Percentiles rank a stretch among this genome's conserved stretches.
Evolutionary conservation across 2,329 filamentous ascomycete genomes (phyloP).

Genomic region (Microdochium trichocladiopsis): DNA sequence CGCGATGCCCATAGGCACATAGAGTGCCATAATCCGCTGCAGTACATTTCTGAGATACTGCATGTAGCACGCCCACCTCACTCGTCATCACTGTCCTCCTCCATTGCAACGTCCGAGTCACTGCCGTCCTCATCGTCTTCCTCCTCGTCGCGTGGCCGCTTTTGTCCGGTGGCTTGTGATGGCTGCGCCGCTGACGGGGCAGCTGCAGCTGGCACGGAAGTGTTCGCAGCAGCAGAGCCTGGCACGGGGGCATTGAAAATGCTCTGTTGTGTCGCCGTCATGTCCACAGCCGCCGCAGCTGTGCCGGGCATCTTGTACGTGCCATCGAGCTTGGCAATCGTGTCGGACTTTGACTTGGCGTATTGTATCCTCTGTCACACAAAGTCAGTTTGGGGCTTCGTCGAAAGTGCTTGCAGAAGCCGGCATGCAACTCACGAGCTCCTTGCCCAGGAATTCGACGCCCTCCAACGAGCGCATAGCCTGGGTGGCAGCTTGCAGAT

Average conservation of each 20-base stretch:
- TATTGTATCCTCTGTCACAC: conserved; percentile 75
- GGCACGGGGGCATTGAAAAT: conserved; percentile 67
- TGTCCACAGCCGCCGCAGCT: conserved; percentile 48
- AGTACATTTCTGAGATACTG: not conserved
- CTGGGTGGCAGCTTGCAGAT: conserved; percentile 86
- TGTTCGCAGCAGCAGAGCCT: conserved; percentile 34
- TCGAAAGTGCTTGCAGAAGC: too few relatives aligned
- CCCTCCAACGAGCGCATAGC: conserved; percentile 86
- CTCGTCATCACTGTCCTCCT: conserved; percentile 66
- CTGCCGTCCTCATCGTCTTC: conserved; percentile 55
- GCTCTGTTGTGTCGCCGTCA: conserved; percentile 70
- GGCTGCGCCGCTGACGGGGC: conserved; percentile 41
- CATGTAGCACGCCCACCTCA: conserved; percentile 45
- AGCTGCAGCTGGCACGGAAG: conserved; percentile 27
- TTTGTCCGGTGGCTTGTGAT: conserved; percentile 54
- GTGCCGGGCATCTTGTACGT: conserved; percentile 67
- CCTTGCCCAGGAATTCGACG: conserved; percentile 75
- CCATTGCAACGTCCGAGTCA: conserved; percentile 55
- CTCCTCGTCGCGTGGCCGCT: conserved; percentile 65
- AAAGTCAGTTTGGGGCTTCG: not conserved
- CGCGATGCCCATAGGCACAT: too few relatives aligned
- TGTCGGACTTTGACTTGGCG: conserved; percentile 81
- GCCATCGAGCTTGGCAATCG: conserved; percentile 85
- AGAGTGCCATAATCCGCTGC: not conserved
- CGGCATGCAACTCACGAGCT: conserved; percentile 80